Base-by-base conservation (phyloP, 768 basidiomycete species). In the Hirschioporus abietinus region DNA sequence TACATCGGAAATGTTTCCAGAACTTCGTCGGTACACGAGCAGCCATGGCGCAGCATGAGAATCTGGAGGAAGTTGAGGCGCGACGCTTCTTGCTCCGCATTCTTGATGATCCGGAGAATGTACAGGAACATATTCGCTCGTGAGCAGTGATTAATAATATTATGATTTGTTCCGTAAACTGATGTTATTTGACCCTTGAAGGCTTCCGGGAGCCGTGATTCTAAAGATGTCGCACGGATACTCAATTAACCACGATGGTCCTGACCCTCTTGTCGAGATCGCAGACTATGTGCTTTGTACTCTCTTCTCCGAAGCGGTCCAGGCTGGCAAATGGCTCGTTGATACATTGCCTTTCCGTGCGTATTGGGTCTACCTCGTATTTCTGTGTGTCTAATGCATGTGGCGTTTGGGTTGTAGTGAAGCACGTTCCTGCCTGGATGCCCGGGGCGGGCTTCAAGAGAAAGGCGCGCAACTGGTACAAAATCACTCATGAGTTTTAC, bases 281-380 rank as follows among this genome's bases (percentile, higher is more conserved):
- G 82, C 81, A 0, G 78, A 83, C 34, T 70, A 76, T 7, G 80
- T 82, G 1, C 70, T 79, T 10, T 12, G 42, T 20, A 68, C 76
- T 7, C 72, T 73, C 4, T 70, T 82, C 60, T 72, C 71, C 9
- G 68, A 72, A 34, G 81, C 81, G 0, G 72, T 76, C 0, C 70
- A 78, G n/a, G 80, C 80, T 1, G 83, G 82, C 17, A 68, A 76
- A 36, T 84, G 79, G 67, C 72, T 84, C 4, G 83, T 87, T 7
- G 84, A 86, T 65, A 65, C 69, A n/a, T 67, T 77, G 34, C 75
- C 76, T n/a, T 64, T 71, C 36, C 70, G 76, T 76, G 64, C 52
- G 75, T 72, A 27, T 30, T 30, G 2, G 30, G 2, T 30, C 30
- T 8, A 30, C 8, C 30, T 30, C 30, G 8, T 17, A 8, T 42